Base-by-base conservation (phyloP, 208 protist genomes). In the Plasmodiophora brassicae region DNA sequence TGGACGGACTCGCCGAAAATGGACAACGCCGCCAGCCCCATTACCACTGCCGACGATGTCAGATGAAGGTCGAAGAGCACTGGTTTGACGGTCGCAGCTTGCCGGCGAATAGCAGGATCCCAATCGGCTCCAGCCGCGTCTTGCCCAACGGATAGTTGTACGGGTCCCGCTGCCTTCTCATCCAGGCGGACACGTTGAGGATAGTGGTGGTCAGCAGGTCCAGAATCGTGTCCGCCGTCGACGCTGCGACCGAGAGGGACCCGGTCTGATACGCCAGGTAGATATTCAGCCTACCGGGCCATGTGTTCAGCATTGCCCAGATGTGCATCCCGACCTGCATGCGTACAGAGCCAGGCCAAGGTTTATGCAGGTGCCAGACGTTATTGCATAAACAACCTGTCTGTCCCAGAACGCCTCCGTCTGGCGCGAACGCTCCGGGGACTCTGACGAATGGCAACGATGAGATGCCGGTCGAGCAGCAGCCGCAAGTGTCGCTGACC, bases 1-100 rank as follows among this genome's bases (percentile, higher is more conserved):
- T 78, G 14, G n/a, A 78, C n/a, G 32, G 65, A 78, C 41, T 78
- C 65, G n/a, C 65, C 65, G n/a, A 78, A n/a, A 78, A 78, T 78
- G n/a, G 65, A 14, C 41, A 78, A 78, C n/a, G 65, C 32, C n/a
- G 65, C 65, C 65, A 78, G 32, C 41, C 65, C 65, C 65, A 78
- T 78, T 14, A 78, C 41, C 10, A 78, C 65, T 78, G 65, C 20
- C 14, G 25, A 57, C 25, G 25, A 28, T 25, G 25, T 28, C 14
- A 57, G 50, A 28, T 14, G 50, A 57, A 57, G 14, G 50, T 28
- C 50, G 25, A 57, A 57, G 50, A 57, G 50, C 50, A 57, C 20
- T 28, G 25, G 25, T 25, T 14, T 25, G 25, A 28, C 14, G 14
- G 14, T 57, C 14, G 20, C 20, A 78, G 20, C 5, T 78, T 5